A percentile compares a stretch with the other conserved stretches of the same genome.
Conservation (phyloP, 495 filamentous ascomycete species). For the Tuber magnatum region DNA sequence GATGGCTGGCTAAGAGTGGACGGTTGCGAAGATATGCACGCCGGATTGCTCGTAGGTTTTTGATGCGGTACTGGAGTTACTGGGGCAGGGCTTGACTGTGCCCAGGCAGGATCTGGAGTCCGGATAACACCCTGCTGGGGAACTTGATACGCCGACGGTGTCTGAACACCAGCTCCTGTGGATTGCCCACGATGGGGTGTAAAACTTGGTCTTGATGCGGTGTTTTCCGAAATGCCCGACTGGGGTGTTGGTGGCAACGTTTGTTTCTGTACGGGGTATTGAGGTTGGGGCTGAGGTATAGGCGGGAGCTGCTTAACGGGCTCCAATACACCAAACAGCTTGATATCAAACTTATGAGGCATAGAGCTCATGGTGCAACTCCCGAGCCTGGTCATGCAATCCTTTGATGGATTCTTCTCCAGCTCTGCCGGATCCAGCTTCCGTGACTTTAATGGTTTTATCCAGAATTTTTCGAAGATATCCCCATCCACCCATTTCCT, state of each 20-base stretch:
- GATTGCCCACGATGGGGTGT: slow-evolving; percentile 8
- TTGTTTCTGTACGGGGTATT: slow-evolving; percentile 41
- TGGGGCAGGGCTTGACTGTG: background rate
- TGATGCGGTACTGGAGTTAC: background rate
- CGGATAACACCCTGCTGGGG: background rate
- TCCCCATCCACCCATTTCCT: slow-evolving; percentile 78
- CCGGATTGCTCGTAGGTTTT: slow-evolving; percentile 16
- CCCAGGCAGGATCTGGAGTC: slow-evolving; percentile 12
- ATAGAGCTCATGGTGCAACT: slow-evolving; percentile 74
- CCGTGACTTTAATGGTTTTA: slow-evolving; percentile 70
- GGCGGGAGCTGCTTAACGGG: slow-evolving; percentile 63
- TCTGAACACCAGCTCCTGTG: slow-evolving; percentile 11
- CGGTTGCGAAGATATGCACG: slow-evolving; percentile 4
- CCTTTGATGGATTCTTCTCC: slow-evolving; percentile 65
- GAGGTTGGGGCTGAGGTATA: slow-evolving; percentile 31
- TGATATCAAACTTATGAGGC: slow-evolving; percentile 83
- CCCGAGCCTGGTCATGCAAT: slow-evolving; percentile 79
- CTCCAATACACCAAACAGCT: slow-evolving; percentile 80
- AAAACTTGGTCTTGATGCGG: background rate
- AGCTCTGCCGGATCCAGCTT: slow-evolving; percentile 63
- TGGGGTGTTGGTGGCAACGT: slow-evolving; percentile 7
- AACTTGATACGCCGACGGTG: slow-evolving; percentile 37
- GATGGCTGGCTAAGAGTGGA: slow-evolving; percentile 26
- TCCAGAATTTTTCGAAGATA: slow-evolving; percentile 89
- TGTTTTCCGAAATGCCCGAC: slow-evolving; percentile 4